Conservation (phyloP, 1,139 yeast species). For the Suhomyces choctaworum region DNA sequence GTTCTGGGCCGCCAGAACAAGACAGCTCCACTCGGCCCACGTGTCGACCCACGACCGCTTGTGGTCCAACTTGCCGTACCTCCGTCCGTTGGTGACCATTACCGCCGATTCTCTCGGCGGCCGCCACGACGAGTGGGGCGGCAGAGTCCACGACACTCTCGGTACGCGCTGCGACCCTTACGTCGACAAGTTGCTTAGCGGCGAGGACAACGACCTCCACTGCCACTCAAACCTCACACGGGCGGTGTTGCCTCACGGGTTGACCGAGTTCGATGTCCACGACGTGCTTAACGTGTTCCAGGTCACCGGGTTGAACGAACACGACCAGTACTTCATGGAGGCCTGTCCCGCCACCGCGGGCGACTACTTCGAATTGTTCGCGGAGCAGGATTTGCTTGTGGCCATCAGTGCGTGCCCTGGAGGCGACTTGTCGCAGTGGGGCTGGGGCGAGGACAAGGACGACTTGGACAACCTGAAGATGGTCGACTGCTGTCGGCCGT, state of each 20-base stretch:
- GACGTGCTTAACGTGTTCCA: constrained; percentile 71
- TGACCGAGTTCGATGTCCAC: constrained; percentile 66
- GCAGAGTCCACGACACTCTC: constrained; percentile 63
- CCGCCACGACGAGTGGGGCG: constrained; percentile 65
- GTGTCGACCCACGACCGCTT: constrained; percentile 61
- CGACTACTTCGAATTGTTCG: constrained; percentile 67
- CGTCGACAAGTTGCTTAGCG: constrained; percentile 62
- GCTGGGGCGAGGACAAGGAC: constrained; percentile 61
- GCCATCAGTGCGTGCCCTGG: constrained; percentile 74
- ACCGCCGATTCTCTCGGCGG: constrained; percentile 58
- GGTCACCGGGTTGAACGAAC: constrained; percentile 63
- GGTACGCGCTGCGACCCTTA: constrained; percentile 74
- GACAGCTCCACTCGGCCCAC: constrained; percentile 68
- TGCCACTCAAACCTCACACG: constrained; percentile 66
- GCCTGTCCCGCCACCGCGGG: constrained; percentile 60
- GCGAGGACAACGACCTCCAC: constrained; percentile 64
- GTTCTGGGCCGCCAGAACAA: constrained; percentile 69
- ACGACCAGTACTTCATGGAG: constrained; percentile 71
- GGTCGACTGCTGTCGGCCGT: constrained; percentile 63
- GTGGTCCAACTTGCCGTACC: constrained; percentile 64
- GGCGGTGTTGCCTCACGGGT: constrained; percentile 58
- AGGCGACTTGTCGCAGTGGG: constrained; percentile 69
- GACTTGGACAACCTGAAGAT: constrained; percentile 49
- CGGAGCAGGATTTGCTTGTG: constrained; percentile 63
- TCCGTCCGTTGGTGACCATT: constrained; percentile 64